A percentile compares a stretch with the other conserved stretches of the same genome.
Evolutionary conservation across 2,329 filamentous ascomycete species (phyloP).

Genomic region (Venturia effusa): DNA sequence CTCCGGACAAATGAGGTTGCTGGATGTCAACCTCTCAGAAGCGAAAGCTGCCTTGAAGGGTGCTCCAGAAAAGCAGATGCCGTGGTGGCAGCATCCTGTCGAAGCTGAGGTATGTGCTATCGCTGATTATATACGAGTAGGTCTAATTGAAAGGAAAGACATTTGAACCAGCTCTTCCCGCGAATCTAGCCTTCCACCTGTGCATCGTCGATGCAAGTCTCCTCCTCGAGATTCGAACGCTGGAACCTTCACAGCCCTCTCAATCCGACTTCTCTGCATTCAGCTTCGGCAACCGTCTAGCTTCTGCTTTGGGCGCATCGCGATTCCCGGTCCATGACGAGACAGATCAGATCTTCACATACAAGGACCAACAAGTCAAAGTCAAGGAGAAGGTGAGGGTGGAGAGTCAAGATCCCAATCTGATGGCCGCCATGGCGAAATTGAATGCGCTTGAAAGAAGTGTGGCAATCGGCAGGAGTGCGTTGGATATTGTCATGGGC

Average conservation of each 20-base stretch:
- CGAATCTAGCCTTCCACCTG: constrained; percentile 63
- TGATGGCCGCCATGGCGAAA: constrained; percentile 77
- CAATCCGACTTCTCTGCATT: constrained; percentile 30
- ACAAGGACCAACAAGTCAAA: constrained; percentile 54
- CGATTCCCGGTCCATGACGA: constrained; percentile 44
- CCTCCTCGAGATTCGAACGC: constrained; percentile 53
- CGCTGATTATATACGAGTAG: constrained; percentile 15
- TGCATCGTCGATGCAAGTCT: constrained; percentile 44
- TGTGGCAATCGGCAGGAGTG: constrained; percentile 57
- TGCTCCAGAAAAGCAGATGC: constrained; percentile 31
- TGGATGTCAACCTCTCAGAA: constrained; percentile 50
- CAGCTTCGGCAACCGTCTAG: constrained; percentile 46
- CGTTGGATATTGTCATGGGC: constrained; percentile 69
- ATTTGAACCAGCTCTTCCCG: constrained; percentile 52
- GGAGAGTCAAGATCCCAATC: constrained; percentile 77
- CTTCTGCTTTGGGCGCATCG: constrained; percentile 33
- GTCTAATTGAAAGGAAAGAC: constrained; percentile 22
- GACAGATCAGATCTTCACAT: constrained; percentile 65
- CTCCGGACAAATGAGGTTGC: constrained; percentile 45
- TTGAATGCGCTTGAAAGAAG: constrained; percentile 66
- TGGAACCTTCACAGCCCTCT: constrained; percentile 41
- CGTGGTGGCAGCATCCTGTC: constrained; percentile 31
- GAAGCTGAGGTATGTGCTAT: constrained; percentile 47
- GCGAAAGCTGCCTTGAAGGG: constrained; percentile 48
- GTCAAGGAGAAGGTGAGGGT: constrained; percentile 85